Conservation (phyloP, 306 rosid genomes). For the Nissolia schottii region DNA sequence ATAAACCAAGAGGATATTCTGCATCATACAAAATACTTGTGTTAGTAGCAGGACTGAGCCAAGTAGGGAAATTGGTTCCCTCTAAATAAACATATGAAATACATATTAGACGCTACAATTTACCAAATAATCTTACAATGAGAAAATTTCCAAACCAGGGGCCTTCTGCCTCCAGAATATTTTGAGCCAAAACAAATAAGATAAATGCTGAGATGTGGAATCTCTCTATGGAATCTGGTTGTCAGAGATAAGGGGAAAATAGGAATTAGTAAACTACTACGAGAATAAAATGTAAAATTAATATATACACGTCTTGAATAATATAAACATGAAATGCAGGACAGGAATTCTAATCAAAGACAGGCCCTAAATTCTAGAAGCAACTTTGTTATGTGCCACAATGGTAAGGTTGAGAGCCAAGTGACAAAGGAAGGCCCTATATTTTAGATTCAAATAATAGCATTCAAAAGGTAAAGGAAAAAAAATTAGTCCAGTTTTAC, state of each 20-base stretch:
- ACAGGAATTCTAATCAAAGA: background rate
- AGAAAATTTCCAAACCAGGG: conserved; percentile 90
- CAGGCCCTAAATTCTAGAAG: background rate
- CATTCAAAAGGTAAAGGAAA: background rate
- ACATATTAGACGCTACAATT: background rate
- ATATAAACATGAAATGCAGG: background rate
- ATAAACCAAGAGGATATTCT: conserved; percentile 81
- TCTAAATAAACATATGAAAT: background rate
- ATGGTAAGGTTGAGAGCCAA: background rate
- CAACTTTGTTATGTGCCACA: background rate
- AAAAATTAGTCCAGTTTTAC: background rate
- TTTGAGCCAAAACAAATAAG: conserved; percentile 94
- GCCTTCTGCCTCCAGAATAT: conserved; percentile 97
- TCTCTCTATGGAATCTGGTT: conserved; percentile 93
- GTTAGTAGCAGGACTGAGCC: conserved; percentile 18
- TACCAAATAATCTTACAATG: conserved; percentile 51
- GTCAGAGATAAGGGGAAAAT: conserved; percentile 14
- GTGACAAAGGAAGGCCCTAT: background rate
- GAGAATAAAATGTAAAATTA: conserved; percentile 9
- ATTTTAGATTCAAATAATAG: background rate
- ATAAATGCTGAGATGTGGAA: conserved; percentile 91
- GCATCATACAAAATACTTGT: conserved; percentile 34
- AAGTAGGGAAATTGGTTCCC: conserved; percentile 17
- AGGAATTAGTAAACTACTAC: background rate
- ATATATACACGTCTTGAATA: background rate